phyloP scores from a whole-genome alignment of 31 red algal species.

The Odonthalia washingtoniensis region DNA sequence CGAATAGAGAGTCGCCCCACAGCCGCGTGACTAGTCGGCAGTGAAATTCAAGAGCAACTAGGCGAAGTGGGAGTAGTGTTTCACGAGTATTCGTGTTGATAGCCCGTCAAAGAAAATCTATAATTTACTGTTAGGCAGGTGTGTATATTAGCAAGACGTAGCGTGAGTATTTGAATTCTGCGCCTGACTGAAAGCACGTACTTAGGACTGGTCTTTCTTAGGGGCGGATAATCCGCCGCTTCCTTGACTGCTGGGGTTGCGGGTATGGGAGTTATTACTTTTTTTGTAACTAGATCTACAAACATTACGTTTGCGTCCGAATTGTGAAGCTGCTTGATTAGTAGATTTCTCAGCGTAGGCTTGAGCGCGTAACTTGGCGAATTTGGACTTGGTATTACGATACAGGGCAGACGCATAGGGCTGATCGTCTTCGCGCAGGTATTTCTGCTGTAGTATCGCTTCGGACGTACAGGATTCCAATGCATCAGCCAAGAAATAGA shows the following conservation, averaged over 20 bases:
- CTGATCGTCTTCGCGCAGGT: conserved; percentile 37
- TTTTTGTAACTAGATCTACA: background rate
- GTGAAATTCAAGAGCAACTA: no score
- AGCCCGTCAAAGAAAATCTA: conserved; percentile 26
- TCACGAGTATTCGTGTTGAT: conserved; percentile 13
- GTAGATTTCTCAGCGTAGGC: conserved; percentile 34
- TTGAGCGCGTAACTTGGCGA: conserved; percentile 30
- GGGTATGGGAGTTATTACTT: background rate
- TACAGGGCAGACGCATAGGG: conserved; percentile 12
- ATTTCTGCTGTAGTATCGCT: conserved; percentile 56
- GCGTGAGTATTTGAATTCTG: background rate
- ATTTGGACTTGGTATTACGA: conserved; percentile 1
- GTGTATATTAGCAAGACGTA: background rate
- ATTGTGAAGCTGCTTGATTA: conserved; percentile 21
- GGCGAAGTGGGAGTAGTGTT: conserved; percentile 8
- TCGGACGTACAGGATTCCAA: conserved; percentile 46
- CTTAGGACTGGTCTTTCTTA: background rate
- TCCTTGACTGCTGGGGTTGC: background rate
- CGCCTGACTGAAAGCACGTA: background rate
- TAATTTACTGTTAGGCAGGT: background rate
- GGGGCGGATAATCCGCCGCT: background rate
- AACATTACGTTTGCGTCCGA: no score
- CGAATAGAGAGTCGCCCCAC: no score
- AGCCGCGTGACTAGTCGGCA: no score
- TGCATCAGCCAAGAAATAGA: conserved; percentile 50